Percentiles rank a stretch among this genome's conserved stretches.
These are phyloP conservation scores for Claviceps arundinis DNA, from an alignment of 2,329 filamentous ascomycete species.

Conservation along the genomic window DNA sequence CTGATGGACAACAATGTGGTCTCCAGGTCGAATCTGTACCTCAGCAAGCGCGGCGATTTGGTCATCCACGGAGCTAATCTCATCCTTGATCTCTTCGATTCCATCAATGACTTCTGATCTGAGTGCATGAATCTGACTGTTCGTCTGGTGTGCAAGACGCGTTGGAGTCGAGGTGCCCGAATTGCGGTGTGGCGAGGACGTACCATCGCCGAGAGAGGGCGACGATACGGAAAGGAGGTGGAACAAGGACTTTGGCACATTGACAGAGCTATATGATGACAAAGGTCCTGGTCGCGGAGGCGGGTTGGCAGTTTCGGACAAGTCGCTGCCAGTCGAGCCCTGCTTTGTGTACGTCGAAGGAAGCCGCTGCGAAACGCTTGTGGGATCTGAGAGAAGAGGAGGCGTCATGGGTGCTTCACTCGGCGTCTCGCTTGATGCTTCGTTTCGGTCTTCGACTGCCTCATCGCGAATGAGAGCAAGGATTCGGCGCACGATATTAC, in stretches of 20 bases:
- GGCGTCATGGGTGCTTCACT: constrained; percentile 30
- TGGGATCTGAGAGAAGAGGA: constrained; percentile 24
- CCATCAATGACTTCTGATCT: constrained; percentile 86
- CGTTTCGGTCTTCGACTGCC: constrained; percentile 65
- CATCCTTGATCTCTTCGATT: constrained; percentile 91
- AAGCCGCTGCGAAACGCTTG: constrained; percentile 17
- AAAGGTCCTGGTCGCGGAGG: constrained; percentile 45
- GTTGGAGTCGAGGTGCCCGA: constrained; percentile 39
- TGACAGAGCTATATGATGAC: constrained; percentile 49
- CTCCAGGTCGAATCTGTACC: constrained; percentile 84
- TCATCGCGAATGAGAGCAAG: constrained; percentile 86
- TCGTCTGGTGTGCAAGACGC: constrained; percentile 21
- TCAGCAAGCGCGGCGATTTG: constrained; percentile 82
- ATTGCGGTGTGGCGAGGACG: constrained; percentile 31
- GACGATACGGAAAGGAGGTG: constrained; percentile 68
- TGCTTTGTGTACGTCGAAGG: constrained; percentile 21
- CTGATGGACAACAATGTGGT: constrained; percentile 81
- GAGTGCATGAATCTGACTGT: constrained; percentile 50
- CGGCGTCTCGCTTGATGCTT: constrained; percentile 44
- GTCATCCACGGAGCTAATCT: constrained; percentile 83
- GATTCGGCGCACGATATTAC: constrained; percentile 85
- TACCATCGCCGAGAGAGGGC: constrained; percentile 26
- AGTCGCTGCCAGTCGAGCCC: constrained; percentile 18
- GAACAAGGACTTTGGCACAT: constrained; percentile 66
- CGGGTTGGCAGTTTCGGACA: constrained; percentile 15